A percentile compares a stretch with the other conserved stretches of the same genome.
Conservation (phyloP, 495 filamentous ascomycete genomes). For the Jackrogersella multiformis region DNA sequence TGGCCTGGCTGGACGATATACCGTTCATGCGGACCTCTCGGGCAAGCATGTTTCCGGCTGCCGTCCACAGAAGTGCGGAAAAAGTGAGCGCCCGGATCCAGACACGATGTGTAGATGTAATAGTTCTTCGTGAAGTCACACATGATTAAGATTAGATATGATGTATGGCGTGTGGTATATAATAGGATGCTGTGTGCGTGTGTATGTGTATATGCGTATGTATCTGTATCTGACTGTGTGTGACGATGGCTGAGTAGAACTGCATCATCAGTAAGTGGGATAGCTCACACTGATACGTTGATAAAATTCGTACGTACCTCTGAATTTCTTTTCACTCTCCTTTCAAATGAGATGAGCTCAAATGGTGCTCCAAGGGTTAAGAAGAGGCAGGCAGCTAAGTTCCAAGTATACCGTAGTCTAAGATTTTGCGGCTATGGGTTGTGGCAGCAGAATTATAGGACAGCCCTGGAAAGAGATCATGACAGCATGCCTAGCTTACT, state of each 20-base stretch:
- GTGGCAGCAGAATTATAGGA: constrained; percentile 27
- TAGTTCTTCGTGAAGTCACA: constrained; percentile 82
- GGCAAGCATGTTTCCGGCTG: constrained; percentile 66
- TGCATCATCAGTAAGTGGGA: constrained; percentile 11
- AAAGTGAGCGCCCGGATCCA: constrained; percentile 73
- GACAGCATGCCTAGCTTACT: constrained; percentile 39
- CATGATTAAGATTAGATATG: constrained; percentile 60
- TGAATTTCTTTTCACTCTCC: background rate
- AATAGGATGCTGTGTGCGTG: constrained; percentile 7
- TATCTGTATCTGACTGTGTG: background rate
- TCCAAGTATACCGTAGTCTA: constrained; percentile 10
- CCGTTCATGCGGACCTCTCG: constrained; percentile 76
- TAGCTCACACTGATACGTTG: constrained; percentile 1
- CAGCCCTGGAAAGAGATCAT: constrained; percentile 22
- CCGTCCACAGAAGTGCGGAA: constrained; percentile 73
- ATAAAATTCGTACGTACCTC: constrained; percentile 20
- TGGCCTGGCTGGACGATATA: constrained; percentile 75
- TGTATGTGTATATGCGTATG: constrained; percentile 9
- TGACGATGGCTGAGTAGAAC: constrained; percentile 5
- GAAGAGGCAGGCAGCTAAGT: constrained; percentile 10
- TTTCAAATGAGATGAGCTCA: background rate
- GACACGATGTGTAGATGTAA: constrained; percentile 77
- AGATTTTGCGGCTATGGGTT: constrained; percentile 3
- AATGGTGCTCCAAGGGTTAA: background rate
- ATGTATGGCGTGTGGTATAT: background rate